Base-by-base conservation (phyloP, 495 filamentous ascomycete species). In the Aspergillus conjunctus region DNA sequence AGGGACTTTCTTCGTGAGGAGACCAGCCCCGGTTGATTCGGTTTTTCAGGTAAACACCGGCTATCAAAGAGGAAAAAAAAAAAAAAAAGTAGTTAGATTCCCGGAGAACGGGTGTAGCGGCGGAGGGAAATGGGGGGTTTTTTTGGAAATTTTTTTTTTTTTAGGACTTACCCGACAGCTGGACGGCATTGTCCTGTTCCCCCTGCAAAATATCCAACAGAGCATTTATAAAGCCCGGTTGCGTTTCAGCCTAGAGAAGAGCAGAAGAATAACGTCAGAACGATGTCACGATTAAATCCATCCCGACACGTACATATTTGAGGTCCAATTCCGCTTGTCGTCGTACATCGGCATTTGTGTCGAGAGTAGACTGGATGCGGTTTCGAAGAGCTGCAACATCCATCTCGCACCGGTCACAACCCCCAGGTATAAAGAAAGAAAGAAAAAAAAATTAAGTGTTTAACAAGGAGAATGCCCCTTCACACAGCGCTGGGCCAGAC, bases 41-140 rank as follows among this genome's bases (percentile, higher is more conserved):
- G 74, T 98, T 97, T 80, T 98, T 98, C 69, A 98, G 83, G 76
- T 98, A 98, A 60, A 98, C 89, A 70, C 92, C 95, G 65, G 93
- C 94, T 98, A 71, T 31, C 68, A 60, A 51, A 66, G n/a, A 60
- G 54, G 32, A 62, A 48, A n/a, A n/a, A n/a, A n/a, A n/a, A n/a
- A n/a, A n/a, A n/a, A n/a, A n/a, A n/a, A n/a, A n/a, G n/a, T n/a
- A n/a, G n/a, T n/a, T n/a, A n/a, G n/a, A n/a, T n/a, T n/a, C n/a
- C n/a, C n/a, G n/a, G n/a, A n/a, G n/a, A n/a, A n/a, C 12, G 20
- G 20, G 17, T 48, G n/a, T 6, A 17, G 18, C 15, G 44, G 44
- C 4, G 44, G 20, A 21, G n/a, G 17, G 7, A 48, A 48, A 17
- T 48, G 44, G 0, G 7, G 44, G 0, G 7, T 48, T 48, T 48